Evolutionary conservation across 495 filamentous ascomycete genomes (phyloP).

Genomic region (Geopyxis carbonaria): DNA sequence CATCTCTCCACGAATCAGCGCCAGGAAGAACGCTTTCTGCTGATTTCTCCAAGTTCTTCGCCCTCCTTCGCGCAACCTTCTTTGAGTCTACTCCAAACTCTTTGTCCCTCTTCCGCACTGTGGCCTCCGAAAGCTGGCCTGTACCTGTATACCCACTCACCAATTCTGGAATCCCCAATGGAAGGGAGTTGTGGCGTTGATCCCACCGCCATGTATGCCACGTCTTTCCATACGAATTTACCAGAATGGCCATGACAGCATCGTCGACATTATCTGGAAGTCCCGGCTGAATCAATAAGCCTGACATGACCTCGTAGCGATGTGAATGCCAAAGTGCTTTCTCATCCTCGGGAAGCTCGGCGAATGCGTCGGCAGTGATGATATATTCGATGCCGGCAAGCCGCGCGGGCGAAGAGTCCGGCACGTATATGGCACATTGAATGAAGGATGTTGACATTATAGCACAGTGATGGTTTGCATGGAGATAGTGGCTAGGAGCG

Average conservation of each 20-base stretch:
- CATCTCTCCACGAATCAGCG: conserved; percentile 25
- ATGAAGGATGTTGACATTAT: conserved; percentile 22
- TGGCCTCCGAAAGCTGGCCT: conserved; percentile 11
- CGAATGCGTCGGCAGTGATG: conserved; percentile 19
- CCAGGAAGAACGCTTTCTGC: conserved; percentile 9
- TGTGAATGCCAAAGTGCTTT: conserved; percentile 14
- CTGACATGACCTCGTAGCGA: conserved; percentile 27
- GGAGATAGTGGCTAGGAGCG: conserved; percentile 17
- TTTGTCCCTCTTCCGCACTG: background rate
- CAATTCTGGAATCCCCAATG: conserved; percentile 28
- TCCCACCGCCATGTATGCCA: conserved; percentile 29
- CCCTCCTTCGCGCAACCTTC: conserved; percentile 11
- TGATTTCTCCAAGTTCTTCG: conserved; percentile 17
- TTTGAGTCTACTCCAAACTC: conserved; percentile 9
- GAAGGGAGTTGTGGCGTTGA: conserved; percentile 20
- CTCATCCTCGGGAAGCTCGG: conserved; percentile 22
- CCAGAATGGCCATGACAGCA: conserved; percentile 27
- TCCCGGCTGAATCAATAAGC: conserved; percentile 28
- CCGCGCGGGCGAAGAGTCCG: conserved; percentile 19
- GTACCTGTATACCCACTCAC: conserved; percentile 28
- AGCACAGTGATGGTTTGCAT: conserved; percentile 29
- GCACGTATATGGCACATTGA: conserved; percentile 23
- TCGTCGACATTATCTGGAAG: conserved; percentile 24
- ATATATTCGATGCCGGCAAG: conserved; percentile 24
- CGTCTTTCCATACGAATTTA: conserved; percentile 28